Percentiles rank a stretch among this genome's conserved stretches.
These are phyloP conservation scores for Protomyces pachydermus DNA, from an alignment of 1,139 yeast genomes.

Conservation along the genomic window DNA sequence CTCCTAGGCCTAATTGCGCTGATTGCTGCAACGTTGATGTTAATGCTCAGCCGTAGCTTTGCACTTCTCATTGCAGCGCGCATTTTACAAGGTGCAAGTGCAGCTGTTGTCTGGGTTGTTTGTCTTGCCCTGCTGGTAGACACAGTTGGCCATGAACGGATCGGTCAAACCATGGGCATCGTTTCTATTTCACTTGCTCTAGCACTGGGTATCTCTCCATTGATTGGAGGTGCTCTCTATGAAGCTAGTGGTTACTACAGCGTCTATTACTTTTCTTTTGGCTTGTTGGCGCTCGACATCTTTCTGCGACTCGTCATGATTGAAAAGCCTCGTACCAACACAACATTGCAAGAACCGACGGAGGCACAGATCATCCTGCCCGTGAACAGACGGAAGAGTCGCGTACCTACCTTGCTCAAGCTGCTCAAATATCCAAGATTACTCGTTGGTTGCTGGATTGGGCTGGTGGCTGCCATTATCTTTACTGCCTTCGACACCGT, in stretches of 20 bases:
- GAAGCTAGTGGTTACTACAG: slow-evolving; percentile 40
- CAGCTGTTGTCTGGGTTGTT: slow-evolving; percentile 42
- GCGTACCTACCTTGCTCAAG: slow-evolving; percentile 2
- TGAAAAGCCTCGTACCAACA: slow-evolving; percentile 28
- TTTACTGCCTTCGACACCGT: slow-evolving; percentile 40
- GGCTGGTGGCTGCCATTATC: slow-evolving; percentile 38
- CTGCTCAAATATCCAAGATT: slow-evolving; percentile 33
- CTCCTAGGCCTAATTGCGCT: slow-evolving; percentile 38
- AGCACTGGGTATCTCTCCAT: slow-evolving; percentile 40
- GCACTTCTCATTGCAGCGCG: slow-evolving; percentile 39
- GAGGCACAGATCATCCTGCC: not conserved
- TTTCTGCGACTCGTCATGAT: slow-evolving; percentile 39
- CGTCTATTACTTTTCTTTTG: slow-evolving; percentile 40
- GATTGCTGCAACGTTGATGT: slow-evolving; percentile 38
- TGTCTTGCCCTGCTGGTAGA: slow-evolving; percentile 42
- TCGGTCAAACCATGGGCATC: slow-evolving; percentile 35
- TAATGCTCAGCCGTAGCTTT: slow-evolving; percentile 36
- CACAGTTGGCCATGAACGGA: slow-evolving; percentile 35
- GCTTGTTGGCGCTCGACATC: slow-evolving; percentile 38
- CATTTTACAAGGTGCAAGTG: slow-evolving; percentile 40
- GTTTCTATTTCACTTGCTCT: slow-evolving; percentile 36
- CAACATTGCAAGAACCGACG: not conserved
- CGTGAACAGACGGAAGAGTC: not conserved
- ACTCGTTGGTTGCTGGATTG: slow-evolving; percentile 35
- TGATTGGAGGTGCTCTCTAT: slow-evolving; percentile 41